phyloP scores from a whole-genome alignment of 768 basidiomycete genomes.

The Lactarius deliciosus region DNA sequence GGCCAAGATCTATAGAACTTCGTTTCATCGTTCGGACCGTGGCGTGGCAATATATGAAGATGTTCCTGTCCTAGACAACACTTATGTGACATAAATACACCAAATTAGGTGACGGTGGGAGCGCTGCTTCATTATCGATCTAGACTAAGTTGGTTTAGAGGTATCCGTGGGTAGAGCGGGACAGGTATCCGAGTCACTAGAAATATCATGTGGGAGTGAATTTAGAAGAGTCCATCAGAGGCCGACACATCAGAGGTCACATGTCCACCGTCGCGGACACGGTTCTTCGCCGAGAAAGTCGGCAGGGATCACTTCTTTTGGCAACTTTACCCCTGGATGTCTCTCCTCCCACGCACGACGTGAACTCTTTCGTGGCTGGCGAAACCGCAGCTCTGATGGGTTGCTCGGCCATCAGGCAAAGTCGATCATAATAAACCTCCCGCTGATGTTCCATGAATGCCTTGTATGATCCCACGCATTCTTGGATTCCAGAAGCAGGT shows the following conservation, averaged over 20 bases:
- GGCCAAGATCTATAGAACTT: neutral
- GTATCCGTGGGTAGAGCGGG: slow-evolving; percentile 3
- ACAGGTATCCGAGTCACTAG: slow-evolving; percentile 1
- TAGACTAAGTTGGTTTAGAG: neutral
- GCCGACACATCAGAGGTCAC: slow-evolving; percentile 4
- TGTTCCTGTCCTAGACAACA: neutral
- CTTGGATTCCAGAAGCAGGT: slow-evolving; percentile 46
- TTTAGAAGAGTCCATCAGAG: neutral
- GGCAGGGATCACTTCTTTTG: neutral
- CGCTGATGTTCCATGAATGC: slow-evolving; percentile 50
- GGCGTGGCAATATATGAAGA: neutral
- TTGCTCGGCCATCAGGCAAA: slow-evolving; percentile 28
- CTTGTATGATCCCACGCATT: slow-evolving; percentile 53
- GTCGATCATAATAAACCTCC: slow-evolving; percentile 48
- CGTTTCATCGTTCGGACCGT: neutral
- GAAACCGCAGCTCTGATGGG: neutral
- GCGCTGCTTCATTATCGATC: slow-evolving; percentile 3
- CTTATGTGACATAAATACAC: neutral
- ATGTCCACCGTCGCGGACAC: slow-evolving; percentile 23
- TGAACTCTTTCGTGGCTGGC: slow-evolving; percentile 1
- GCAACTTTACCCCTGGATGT: neutral
- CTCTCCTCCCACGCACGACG: slow-evolving; percentile 10
- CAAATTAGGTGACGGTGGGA: neutral
- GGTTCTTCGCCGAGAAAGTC: slow-evolving; percentile 20
- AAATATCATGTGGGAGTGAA: neutral